phyloP scores from a whole-genome alignment of 768 basidiomycete species.

The Postia placenta region DNA sequence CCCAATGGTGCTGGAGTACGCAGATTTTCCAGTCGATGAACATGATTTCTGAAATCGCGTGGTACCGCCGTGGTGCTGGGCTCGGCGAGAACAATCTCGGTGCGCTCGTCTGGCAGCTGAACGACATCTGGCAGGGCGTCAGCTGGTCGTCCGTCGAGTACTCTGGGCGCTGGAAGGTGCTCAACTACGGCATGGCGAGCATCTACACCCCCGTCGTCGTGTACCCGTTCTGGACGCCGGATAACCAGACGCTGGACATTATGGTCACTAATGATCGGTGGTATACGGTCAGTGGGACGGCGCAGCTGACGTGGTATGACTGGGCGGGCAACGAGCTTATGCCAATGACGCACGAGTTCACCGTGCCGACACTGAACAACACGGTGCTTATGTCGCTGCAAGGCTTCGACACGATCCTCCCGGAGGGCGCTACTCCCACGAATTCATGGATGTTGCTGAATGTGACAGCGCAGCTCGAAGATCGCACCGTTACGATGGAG shows the following conservation, averaged over 20 bases:
- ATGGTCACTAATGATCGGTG: conserved; percentile 47
- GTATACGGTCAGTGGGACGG: conserved; percentile 39
- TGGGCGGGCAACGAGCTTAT: conserved; percentile 40
- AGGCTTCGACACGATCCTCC: conserved; percentile 42
- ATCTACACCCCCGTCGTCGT: conserved; percentile 42
- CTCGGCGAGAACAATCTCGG: conserved; percentile 53
- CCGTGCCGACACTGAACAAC: conserved; percentile 44
- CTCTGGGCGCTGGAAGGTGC: conserved; percentile 54
- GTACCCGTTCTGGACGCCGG: conserved; percentile 52
- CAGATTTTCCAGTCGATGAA: conserved; percentile 56
- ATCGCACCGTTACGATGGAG: conserved; percentile 39
- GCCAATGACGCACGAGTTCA: conserved; percentile 33
- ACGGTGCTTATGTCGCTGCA: conserved; percentile 34
- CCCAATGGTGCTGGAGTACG: conserved; percentile 60
- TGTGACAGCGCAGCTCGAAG: conserved; percentile 37
- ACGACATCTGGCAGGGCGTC: conserved; percentile 56
- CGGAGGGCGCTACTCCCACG: conserved; percentile 29
- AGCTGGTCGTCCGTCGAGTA: conserved; percentile 53
- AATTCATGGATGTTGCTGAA: conserved; percentile 51
- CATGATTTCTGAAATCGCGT: conserved; percentile 53
- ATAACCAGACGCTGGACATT: conserved; percentile 41
- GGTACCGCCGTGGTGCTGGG: conserved; percentile 55
- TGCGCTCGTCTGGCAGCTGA: conserved; percentile 53
- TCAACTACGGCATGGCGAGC: conserved; percentile 43
- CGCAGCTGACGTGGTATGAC: conserved; percentile 52